These are phyloP conservation scores for Teratosphaeria zuluensis DNA, from an alignment of 2,329 filamentous ascomycete genomes.

Conservation along the genomic window DNA sequence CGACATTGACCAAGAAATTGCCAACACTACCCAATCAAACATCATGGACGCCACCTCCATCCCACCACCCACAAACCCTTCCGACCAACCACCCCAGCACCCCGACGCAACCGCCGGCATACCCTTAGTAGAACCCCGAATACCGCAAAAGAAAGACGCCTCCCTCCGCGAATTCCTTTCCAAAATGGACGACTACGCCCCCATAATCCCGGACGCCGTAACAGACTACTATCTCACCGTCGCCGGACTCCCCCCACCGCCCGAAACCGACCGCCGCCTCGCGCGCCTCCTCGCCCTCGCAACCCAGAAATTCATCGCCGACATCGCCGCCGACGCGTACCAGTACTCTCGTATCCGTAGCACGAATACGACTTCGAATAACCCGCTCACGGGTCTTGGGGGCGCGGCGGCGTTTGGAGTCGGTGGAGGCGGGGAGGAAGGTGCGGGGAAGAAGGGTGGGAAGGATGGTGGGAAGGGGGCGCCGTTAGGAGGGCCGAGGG, in stretches of 20 bases:
- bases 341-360: slow-evolving; percentile 93
- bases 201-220: slow-evolving; percentile 97
- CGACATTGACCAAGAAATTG: slow-evolving; percentile 2
- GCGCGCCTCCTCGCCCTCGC: slow-evolving; percentile 89
- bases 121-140: slow-evolving; percentile 39
- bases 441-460: slow-evolving; percentile 42
- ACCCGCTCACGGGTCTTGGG: slow-evolving; percentile 79
- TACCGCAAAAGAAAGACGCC: slow-evolving; percentile 79
- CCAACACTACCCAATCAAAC: not conserved
- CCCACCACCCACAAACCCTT: not conserved
- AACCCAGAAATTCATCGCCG: slow-evolving; percentile 98
- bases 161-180: slow-evolving; percentile 83
- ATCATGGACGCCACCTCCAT: not conserved
- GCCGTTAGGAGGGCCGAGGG: slow-evolving; percentile 39
- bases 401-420: slow-evolving; percentile 64
- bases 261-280: slow-evolving; percentile 79
- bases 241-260: slow-evolving; percentile 84
- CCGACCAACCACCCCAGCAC: not conserved
- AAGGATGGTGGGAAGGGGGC: slow-evolving; percentile 28
- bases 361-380: slow-evolving; percentile 83
- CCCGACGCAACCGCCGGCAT: slow-evolving; percentile 1
- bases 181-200: slow-evolving; percentile 98
- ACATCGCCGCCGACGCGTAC: slow-evolving; percentile 94
- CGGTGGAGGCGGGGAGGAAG: slow-evolving; percentile 30
- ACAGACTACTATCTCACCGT: slow-evolving; percentile 97